These are phyloP conservation scores for Hura crepitans DNA, from an alignment of 441 rosid genomes.

Conservation along the genomic window DNA sequence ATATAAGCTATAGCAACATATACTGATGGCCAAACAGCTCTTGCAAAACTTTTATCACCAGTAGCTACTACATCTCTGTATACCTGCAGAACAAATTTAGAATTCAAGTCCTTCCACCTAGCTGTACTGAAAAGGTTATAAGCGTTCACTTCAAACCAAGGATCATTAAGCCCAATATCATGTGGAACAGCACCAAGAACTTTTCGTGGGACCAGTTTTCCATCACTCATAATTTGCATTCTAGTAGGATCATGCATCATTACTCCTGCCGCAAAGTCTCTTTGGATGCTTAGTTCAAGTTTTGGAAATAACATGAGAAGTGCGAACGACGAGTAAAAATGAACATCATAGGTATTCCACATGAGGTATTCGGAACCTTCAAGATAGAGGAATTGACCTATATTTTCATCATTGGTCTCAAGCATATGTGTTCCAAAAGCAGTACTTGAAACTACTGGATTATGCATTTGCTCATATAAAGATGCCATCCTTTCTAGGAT, in stretches of 20 bases:
- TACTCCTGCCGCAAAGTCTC: slow-evolving; percentile 90
- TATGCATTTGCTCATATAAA: slow-evolving; percentile 53
- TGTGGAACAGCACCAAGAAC: slow-evolving; percentile 95
- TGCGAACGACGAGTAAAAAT: slow-evolving; percentile 83
- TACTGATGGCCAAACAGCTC: slow-evolving; percentile 84
- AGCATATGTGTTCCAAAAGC: slow-evolving; percentile 85
- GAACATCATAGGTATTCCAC: slow-evolving; percentile 97
- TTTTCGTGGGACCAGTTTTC: slow-evolving; percentile 58
- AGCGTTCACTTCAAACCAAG: slow-evolving; percentile 83
- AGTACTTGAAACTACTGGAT: slow-evolving; percentile 57
- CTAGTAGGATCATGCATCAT: slow-evolving; percentile 80
- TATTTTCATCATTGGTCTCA: slow-evolving; percentile 79
- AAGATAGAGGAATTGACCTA: slow-evolving; percentile 87
- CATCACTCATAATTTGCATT: slow-evolving; percentile 53
- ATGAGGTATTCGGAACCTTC: slow-evolving; percentile 83
- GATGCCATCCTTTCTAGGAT: slow-evolving; percentile 73
- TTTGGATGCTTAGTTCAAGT: slow-evolving; percentile 77
- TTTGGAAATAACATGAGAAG: slow-evolving; percentile 82
- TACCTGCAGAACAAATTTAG: slow-evolving; percentile 84
- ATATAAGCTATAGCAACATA: slow-evolving; percentile 81
- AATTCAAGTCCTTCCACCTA: slow-evolving; percentile 87
- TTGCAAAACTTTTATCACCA: slow-evolving; percentile 65
- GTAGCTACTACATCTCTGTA: slow-evolving; percentile 86
- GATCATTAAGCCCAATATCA: slow-evolving; percentile 71
- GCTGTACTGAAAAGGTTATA: slow-evolving; percentile 57